Percentiles rank a stretch among this genome's conserved stretches.
These are phyloP conservation scores for Aphelidium insulamus DNA, from an alignment of 371 early-diverging fungal species.

Conservation along the genomic window DNA sequence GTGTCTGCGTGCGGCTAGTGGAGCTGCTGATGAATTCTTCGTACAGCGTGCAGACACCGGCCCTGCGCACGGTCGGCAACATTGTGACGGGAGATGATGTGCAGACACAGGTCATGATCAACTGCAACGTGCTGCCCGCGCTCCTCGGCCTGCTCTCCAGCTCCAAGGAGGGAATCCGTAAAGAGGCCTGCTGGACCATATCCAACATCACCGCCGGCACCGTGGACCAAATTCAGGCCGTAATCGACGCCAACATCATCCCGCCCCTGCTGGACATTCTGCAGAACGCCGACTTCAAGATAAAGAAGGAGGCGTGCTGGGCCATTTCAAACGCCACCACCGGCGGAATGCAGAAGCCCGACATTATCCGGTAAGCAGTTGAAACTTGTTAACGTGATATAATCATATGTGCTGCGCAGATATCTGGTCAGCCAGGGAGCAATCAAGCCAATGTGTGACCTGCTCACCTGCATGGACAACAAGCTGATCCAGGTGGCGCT, in stretches of 20 bases:
- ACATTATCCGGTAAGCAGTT: too few relatives aligned
- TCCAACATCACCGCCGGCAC: slow-evolving; percentile 99
- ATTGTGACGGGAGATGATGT: slow-evolving; percentile 97
- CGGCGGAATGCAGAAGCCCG: slow-evolving; percentile 66
- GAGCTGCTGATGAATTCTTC: slow-evolving; percentile 73
- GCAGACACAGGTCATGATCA: slow-evolving; percentile 90
- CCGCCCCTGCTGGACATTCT: slow-evolving; percentile 79
- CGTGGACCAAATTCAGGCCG: slow-evolving; percentile 75
- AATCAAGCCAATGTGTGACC: slow-evolving; percentile 85
- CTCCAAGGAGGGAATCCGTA: slow-evolving; percentile 83
- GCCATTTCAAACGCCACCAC: slow-evolving; percentile 96
- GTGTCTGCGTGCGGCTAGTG: slow-evolving; percentile 76
- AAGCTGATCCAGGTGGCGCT: slow-evolving; percentile 86
- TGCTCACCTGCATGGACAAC: slow-evolving; percentile 72
- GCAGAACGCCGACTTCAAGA: slow-evolving; percentile 77
- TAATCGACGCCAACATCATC: slow-evolving; percentile 85
- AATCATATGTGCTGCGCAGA: too few relatives aligned
- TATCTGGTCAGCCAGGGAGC: slow-evolving; percentile 76
- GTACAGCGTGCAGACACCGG: slow-evolving; percentile 84
- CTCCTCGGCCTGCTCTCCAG: slow-evolving; percentile 56
- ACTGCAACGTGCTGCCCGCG: slow-evolving; percentile 65
- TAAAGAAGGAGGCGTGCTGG: slow-evolving; percentile 99
- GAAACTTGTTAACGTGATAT: too few relatives aligned
- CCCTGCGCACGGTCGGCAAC: slow-evolving; percentile 95
- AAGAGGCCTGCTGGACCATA: slow-evolving; percentile 99